Base-by-base conservation (phyloP, 768 basidiomycete genomes). In the Galerina marginata region DNA sequence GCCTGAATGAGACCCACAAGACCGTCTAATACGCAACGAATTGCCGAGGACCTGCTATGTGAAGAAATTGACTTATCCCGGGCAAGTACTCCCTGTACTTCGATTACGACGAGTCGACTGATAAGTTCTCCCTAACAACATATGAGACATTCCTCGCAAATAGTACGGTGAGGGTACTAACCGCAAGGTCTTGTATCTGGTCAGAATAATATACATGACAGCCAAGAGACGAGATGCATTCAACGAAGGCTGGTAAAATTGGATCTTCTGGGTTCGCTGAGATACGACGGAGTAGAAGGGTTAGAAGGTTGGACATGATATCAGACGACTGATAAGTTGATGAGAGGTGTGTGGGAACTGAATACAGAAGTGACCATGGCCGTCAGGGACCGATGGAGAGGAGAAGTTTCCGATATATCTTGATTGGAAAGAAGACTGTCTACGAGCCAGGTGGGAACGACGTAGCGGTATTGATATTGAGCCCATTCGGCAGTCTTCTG, bases 151-250 rank as follows among this genome's bases (percentile, higher is more conserved):
- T 14, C 25, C 23, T 23, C 12, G 25, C 7, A 33, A 16, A 36
- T 29, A 54, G 36, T 38, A 39, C 40, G 26, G 6, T 20, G 25
- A 51, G 37, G 33, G 39, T 47, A 71, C 83, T 71, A 48, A 84
- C 82, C 1, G 93, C 87, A 45, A 97, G 86, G 69, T 97, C 96
- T 69, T 94, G 93, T 51, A 95, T 93, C 74, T 98, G 96, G 73
- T 97, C 96, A 40, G 93, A 91, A 70, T 98, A 98, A 77, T 97
- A 96, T 55, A 96, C 88, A 69, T 96, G 95, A 10, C 90, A 87
- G 38, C 94, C 94, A 10, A 98, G 79, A 0, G 95, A 92, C 2
- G 90, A 81, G 44, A 96, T 89, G 68, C 91, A 90, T 56, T 87
- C 81, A 7, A 95, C 89, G 53, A 95, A 71, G 7, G 82, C 73